phyloP scores from a whole-genome alignment of 75 land plant genomes.

The Pinus albicaulis region DNA sequence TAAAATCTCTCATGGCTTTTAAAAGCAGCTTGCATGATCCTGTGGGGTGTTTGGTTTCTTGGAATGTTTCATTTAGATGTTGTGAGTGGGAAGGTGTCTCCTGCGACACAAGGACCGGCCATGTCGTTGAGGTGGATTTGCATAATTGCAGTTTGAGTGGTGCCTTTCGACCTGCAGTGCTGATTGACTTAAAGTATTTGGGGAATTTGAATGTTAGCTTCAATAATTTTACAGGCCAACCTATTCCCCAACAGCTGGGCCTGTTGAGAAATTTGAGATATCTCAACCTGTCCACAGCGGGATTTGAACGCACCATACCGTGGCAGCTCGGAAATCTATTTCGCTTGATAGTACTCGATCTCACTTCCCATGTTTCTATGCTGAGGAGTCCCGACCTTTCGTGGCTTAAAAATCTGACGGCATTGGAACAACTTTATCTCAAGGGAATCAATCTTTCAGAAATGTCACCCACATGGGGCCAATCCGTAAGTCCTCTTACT shows the following conservation, averaged over 20 bases:
- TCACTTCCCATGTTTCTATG: neutral
- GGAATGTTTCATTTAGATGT: slow-evolving; percentile 15
- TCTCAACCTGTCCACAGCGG: neutral
- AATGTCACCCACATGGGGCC: neutral
- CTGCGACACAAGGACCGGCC: slow-evolving; percentile 12
- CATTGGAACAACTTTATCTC: neutral
- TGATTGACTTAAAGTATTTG: slow-evolving; percentile 9
- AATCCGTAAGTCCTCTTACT: neutral
- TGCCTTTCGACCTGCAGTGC: no score
- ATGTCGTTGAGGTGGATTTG: slow-evolving; percentile 7
- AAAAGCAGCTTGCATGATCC: slow-evolving; percentile 13
- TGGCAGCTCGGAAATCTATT: neutral
- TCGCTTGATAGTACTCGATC: neutral
- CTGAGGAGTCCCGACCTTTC: neutral
- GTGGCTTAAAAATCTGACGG: neutral
- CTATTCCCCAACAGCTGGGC: slow-evolving; percentile 18
- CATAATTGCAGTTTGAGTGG: no score
- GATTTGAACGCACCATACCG: neutral
- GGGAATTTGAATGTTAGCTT: slow-evolving; percentile 18
- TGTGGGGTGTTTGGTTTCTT: slow-evolving; percentile 8
- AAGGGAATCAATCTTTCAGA: neutral
- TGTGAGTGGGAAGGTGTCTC: slow-evolving; percentile 22
- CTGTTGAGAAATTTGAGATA: slow-evolving; percentile 12
- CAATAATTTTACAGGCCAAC: slow-evolving; percentile 12
- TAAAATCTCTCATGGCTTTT: slow-evolving; percentile 14